Percentiles rank a stretch among this genome's conserved stretches.
phyloP scores from a whole-genome alignment of 192 early-diverging fungal species.

The Coemansia sp. region DNA sequence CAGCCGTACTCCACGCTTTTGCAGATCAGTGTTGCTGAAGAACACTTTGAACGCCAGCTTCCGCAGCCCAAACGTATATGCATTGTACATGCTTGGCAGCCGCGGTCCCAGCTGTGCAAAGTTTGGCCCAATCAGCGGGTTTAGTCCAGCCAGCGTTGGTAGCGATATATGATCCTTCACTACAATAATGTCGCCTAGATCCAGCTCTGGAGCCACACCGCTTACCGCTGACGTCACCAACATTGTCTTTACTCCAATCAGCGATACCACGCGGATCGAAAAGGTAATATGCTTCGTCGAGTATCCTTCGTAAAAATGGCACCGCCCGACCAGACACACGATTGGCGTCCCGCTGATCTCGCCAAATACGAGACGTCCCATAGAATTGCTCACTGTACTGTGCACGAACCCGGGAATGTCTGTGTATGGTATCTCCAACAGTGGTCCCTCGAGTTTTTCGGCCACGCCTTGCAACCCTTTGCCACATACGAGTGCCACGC shows the following conservation, averaged over 20 bases:
- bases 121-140: slow-evolving; percentile 85
- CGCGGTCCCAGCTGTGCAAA: slow-evolving; percentile 78
- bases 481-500: slow-evolving; percentile 82
- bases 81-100: slow-evolving; percentile 82
- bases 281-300: slow-evolving; percentile 75
- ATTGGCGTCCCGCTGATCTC: slow-evolving; percentile 68
- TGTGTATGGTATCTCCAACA: slow-evolving; percentile 67
- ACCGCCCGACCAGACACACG: slow-evolving; percentile 87
- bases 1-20: slow-evolving; percentile 48
- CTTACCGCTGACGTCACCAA: slow-evolving; percentile 86
- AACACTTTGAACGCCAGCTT: slow-evolving; percentile 60
- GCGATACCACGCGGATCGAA: slow-evolving; percentile 81
- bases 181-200: slow-evolving; percentile 84
- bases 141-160: slow-evolving; percentile 72
- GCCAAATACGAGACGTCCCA: slow-evolving; percentile 73
- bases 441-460: slow-evolving; percentile 62
- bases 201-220: slow-evolving; percentile 69
- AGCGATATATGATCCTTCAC: slow-evolving; percentile 77
- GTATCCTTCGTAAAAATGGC: slow-evolving; percentile 91
- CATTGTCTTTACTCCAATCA: slow-evolving; percentile 76
- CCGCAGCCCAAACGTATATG: slow-evolving; percentile 80
- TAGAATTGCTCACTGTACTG: slow-evolving; percentile 59
- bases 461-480: slow-evolving; percentile 78
- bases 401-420: slow-evolving; percentile 84
- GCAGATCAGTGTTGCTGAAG: slow-evolving; percentile 28